A percentile compares a stretch with the other conserved stretches of the same genome.
Evolutionary conservation across 495 filamentous ascomycete genomes (phyloP).

Genomic region (Polyplosphaeria fusca): DNA sequence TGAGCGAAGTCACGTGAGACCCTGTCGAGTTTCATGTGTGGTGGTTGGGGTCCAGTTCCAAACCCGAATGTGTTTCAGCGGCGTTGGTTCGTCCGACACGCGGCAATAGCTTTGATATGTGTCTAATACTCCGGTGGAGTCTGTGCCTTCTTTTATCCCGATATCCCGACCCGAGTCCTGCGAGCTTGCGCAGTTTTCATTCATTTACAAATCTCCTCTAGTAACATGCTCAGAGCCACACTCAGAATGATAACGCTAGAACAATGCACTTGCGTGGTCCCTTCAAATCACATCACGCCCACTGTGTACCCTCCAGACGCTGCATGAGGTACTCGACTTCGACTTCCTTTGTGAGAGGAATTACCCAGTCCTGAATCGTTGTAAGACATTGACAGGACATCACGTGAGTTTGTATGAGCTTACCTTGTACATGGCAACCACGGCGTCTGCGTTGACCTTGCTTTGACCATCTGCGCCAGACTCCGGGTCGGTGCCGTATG

Average conservation of each 20-base stretch:
- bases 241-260: too few species aligned
- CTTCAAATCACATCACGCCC: too few species aligned
- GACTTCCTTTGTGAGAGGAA: slow-evolving; percentile 93
- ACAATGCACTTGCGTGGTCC: too few species aligned
- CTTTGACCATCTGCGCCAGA: slow-evolving; percentile 50
- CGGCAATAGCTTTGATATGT: slow-evolving; percentile 3
- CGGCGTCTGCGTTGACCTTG: slow-evolving; percentile 91
- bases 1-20: slow-evolving; percentile 20
- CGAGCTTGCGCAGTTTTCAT: too few species aligned
- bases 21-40: slow-evolving; percentile 12
- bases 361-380: slow-evolving; percentile 72
- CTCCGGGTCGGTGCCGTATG: slow-evolving; percentile 89
- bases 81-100: slow-evolving; percentile 1
- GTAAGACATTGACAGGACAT: not conserved
- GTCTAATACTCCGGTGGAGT: not conserved
- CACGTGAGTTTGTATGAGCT: slow-evolving; percentile 18
- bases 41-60: slow-evolving; percentile 9
- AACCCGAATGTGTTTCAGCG: slow-evolving; percentile 22
- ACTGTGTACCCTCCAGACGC: slow-evolving; percentile 68
- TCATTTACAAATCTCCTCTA: too few species aligned
- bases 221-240: too few species aligned
- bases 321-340: slow-evolving; percentile 98
- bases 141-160: not conserved
- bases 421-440: slow-evolving; percentile 89
- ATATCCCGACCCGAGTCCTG: not conserved